Evolutionary conservation across 1,284 basidiomycete species (phyloP).

Genomic region (Ceratobasidium sp.): DNA sequence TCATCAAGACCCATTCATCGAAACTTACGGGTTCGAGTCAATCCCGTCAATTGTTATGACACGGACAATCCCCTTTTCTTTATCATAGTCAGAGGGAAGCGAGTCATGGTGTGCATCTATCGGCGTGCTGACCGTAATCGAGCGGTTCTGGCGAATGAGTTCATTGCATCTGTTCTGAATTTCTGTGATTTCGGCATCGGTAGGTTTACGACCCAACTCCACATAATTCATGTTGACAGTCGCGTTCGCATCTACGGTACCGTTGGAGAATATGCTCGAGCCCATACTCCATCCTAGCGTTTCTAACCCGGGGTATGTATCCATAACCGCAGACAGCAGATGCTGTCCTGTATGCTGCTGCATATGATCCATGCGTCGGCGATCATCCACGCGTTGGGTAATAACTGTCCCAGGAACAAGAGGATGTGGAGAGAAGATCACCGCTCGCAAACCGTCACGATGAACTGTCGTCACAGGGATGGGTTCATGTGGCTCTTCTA

Average conservation of each 20-base stretch:
- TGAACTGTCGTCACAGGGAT: conserved; percentile 29
- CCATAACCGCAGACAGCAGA: conserved; percentile 37
- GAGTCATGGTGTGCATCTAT: conserved; percentile 23
- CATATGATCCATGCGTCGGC: conserved; percentile 39
- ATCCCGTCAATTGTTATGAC: conserved; percentile 38
- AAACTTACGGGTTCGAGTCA: conserved; percentile 38
- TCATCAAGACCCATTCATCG: neutral
- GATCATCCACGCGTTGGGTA: conserved; percentile 19
- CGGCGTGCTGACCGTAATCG: conserved; percentile 18
- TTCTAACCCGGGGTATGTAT: conserved; percentile 32
- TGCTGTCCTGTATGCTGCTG: conserved; percentile 41
- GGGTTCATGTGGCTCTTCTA: neutral
- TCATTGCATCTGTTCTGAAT: conserved; percentile 38
- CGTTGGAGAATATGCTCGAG: conserved; percentile 1
- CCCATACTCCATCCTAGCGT: conserved; percentile 40
- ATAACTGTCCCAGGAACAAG: conserved; percentile 18
- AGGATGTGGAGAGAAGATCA: conserved; percentile 34
- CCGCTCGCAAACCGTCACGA: conserved; percentile 32
- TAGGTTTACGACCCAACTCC: conserved; percentile 34
- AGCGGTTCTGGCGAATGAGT: conserved; percentile 19
- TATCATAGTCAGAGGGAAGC: conserved; percentile 35
- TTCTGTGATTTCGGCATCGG: conserved; percentile 27
- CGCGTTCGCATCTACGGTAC: neutral
- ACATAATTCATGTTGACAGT: conserved; percentile 21
- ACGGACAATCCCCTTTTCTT: conserved; percentile 36